phyloP scores from a whole-genome alignment of 225 moss, liverwort and hornwort genomes.

The Asterella californica region DNA sequence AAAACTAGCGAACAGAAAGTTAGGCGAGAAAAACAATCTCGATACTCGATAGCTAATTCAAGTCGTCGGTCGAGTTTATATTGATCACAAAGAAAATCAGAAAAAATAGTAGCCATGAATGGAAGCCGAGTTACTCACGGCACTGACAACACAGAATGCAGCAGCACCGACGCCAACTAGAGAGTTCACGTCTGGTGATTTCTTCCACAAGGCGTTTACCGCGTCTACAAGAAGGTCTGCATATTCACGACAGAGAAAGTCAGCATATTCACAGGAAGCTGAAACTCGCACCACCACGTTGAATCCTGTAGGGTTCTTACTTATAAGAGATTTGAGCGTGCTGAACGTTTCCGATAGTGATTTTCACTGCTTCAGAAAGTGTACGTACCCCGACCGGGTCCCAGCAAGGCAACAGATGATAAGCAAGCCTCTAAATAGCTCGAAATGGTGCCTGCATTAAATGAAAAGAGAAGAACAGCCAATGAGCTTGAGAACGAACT shows the following conservation, averaged over 20 bases:
- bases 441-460: conserved; percentile 40
- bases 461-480: neutral
- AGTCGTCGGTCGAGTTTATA: neutral
- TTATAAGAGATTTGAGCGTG: neutral
- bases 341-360: neutral
- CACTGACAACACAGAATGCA: conserved; percentile 29
- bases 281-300: neutral
- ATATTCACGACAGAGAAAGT: neutral
- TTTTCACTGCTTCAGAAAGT: neutral
- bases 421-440: conserved; percentile 61
- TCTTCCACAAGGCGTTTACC: conserved; percentile 56
- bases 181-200: conserved; percentile 83
- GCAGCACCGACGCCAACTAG: conserved; percentile 78
- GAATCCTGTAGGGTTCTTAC: neutral
- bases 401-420: conserved; percentile 66
- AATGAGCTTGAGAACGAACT: neutral
- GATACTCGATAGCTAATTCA: neutral
- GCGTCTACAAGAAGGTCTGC: conserved; percentile 71
- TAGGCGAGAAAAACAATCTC: neutral
- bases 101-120: neutral
- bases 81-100: neutral
- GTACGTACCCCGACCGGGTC: conserved; percentile 60
- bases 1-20: neutral
- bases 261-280: neutral
- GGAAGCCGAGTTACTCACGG: conserved; percentile 33